Base-by-base conservation (phyloP, 163 green algal genomes). In the Volvox carteri region DNA sequence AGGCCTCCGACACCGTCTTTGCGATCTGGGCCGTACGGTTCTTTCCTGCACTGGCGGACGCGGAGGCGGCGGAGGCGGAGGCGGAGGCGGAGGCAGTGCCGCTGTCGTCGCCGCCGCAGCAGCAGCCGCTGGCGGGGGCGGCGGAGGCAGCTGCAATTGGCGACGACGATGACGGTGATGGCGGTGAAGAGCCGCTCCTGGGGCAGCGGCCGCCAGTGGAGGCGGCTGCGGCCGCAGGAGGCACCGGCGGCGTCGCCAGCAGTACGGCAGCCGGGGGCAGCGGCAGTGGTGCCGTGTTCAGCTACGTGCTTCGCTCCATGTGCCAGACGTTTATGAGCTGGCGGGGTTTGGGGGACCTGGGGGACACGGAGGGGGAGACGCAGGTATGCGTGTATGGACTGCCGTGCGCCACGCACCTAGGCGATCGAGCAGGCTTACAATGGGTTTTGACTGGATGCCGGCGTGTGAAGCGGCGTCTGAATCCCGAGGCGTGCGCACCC, bases 1-100 rank as follows among this genome's bases (percentile, higher is more conserved):
- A 86, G 78, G 44, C 78, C 33, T 89, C 84, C 2, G 54, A 74
- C 70, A 81, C 68, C 23, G 84, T 89, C 30, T 89, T 89, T 21
- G 18, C 84, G 5, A 0, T 78, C 4, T 89, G 84, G 84, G 68
- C 70, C 1, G 68, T 23, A 21, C 70, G 35, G 23, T 81, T 89
- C 84, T 72, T 89, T 28, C 84, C 84, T 8, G 50, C 70, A 4
- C 7, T 89, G 50, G 70, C 83, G 52, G 84, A 80, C 23, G 81
- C 81, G 19, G 81, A 87, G 65, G 81, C 33, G 62, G n/a, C 46
- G 21, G 12, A 50, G 46, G 46, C 18, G 8, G 2, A 8, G 19
- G 19, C 44, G 21, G 44, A 0, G 62, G 42, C 44, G 33, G 9
- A n/a, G 65, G 30, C 4, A 25, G 23, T 6, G 60, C 28, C 41